A percentile compares a stretch with the other conserved stretches of the same genome.
phyloP scores from a whole-genome alignment of 2,329 filamentous ascomycete genomes.

The Xylaria sp. region DNA sequence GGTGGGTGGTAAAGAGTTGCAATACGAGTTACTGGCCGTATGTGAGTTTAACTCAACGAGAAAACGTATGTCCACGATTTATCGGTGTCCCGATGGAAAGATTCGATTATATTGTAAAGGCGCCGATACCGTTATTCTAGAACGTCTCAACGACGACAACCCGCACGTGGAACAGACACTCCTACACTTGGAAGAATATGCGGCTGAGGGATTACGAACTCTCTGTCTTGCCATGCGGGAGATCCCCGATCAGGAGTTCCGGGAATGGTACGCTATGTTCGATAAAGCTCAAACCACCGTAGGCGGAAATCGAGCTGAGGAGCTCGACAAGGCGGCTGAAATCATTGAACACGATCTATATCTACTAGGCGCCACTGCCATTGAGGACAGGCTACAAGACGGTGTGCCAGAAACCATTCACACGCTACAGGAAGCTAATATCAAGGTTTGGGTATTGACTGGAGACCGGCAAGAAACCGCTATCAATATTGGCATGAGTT shows the following conservation, averaged over 20 bases:
- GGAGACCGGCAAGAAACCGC: conserved; percentile 98
- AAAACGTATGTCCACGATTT: conserved; percentile 98
- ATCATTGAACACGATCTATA: conserved; percentile 93
- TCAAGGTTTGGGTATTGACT: conserved; percentile 98
- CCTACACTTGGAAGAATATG: conserved; percentile 97
- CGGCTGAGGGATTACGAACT: conserved; percentile 93
- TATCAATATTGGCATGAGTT: conserved; percentile 99
- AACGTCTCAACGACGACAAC: conserved; percentile 85
- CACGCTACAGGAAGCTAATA: conserved; percentile 93
- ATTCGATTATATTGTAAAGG: conserved; percentile 95
- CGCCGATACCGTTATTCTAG: conserved; percentile 96
- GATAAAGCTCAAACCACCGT: conserved; percentile 91
- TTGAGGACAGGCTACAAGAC: conserved; percentile 96
- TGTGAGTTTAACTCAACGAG: conserved; percentile 98
- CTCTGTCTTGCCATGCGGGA: conserved; percentile 96
- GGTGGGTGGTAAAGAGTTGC: conserved; percentile 74
- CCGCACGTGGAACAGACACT: conserved; percentile 90
- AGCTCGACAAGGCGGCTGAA: conserved; percentile 96
- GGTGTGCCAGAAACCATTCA: conserved; percentile 98
- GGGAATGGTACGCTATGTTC: conserved; percentile 87
- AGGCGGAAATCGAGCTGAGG: conserved; percentile 89
- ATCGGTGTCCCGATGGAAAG: conserved; percentile 95
- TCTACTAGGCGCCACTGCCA: conserved; percentile 93
- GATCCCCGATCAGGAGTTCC: conserved; percentile 87
- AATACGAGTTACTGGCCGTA: conserved; percentile 95